These are phyloP conservation scores for Echinosophora koreensis DNA, from an alignment of 306 rosid species.

Conservation along the genomic window DNA sequence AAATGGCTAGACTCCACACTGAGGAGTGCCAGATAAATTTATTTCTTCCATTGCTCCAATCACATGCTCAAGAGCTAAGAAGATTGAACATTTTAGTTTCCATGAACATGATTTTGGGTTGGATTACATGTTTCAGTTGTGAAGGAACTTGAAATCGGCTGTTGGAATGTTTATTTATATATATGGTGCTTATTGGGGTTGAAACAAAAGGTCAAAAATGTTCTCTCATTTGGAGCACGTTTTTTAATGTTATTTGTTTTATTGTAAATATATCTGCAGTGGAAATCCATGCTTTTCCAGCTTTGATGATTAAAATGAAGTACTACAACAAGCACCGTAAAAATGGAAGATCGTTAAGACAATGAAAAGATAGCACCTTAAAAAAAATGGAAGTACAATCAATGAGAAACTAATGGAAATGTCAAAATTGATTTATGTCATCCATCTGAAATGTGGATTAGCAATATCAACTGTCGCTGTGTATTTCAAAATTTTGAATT, in stretches of 20 bases:
- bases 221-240: background rate
- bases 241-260: background rate
- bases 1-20: no score
- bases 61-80: background rate
- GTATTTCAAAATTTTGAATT: background rate
- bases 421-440: conserved; percentile 43
- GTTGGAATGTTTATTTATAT: background rate
- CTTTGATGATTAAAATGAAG: background rate
- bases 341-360: background rate
- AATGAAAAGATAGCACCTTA: background rate
- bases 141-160: background rate
- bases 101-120: background rate
- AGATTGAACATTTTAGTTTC: background rate
- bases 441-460: conserved; percentile 23
- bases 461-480: conserved; percentile 6
- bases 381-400: conserved; percentile 19
- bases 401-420: conserved; percentile 37
- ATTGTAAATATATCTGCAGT: background rate
- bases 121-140: background rate
- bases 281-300: conserved; percentile 4
- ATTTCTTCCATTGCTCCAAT: background rate
- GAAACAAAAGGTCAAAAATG: background rate
- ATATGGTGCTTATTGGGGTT: background rate
- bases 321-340: conserved; percentile 17
- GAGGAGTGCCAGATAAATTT: background rate